A percentile compares a stretch with the other conserved stretches of the same genome.
Conservation (phyloP, 225 moss, liverwort and hornwort species). For the Bryum argenteum region DNA sequence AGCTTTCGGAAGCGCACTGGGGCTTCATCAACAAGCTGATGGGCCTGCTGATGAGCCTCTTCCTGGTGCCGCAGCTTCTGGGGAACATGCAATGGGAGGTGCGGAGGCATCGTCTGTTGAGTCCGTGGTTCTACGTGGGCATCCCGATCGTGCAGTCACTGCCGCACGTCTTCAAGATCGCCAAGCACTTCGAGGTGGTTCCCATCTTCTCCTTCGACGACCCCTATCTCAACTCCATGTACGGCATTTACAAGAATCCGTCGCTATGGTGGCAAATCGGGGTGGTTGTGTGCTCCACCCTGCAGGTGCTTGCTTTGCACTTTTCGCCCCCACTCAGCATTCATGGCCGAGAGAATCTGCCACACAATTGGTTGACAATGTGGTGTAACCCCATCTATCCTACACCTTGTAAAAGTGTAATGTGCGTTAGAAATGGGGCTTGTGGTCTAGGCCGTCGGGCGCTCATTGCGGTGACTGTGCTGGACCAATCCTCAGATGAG, state of each 20-base stretch:
- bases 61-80: slow-evolving; percentile 41
- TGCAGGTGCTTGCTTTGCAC: slow-evolving; percentile 27
- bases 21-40: slow-evolving; percentile 11
- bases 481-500: no score
- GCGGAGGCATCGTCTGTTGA: slow-evolving; percentile 33
- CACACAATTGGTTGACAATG: no score
- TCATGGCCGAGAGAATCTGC: no score
- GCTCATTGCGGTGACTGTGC: no score
- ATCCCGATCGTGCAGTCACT: slow-evolving; percentile 33
- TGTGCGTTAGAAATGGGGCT: no score
- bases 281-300: not conserved
- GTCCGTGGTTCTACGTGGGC: slow-evolving; percentile 35
- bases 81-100: slow-evolving; percentile 37
- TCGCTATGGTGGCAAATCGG: slow-evolving; percentile 10
- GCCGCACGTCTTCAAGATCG: slow-evolving; percentile 23
- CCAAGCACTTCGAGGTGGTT: slow-evolving; percentile 29
- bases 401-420: no score
- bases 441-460: no score
- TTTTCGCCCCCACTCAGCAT: slow-evolving; percentile 9
- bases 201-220: slow-evolving; percentile 26
- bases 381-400: no score
- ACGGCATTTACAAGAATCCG: no score
- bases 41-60: slow-evolving; percentile 34
- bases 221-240: slow-evolving; percentile 12
- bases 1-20: slow-evolving; percentile 4